phyloP scores from a whole-genome alignment of 345 rosid genomes.

The Dipteronia sinensis region DNA sequence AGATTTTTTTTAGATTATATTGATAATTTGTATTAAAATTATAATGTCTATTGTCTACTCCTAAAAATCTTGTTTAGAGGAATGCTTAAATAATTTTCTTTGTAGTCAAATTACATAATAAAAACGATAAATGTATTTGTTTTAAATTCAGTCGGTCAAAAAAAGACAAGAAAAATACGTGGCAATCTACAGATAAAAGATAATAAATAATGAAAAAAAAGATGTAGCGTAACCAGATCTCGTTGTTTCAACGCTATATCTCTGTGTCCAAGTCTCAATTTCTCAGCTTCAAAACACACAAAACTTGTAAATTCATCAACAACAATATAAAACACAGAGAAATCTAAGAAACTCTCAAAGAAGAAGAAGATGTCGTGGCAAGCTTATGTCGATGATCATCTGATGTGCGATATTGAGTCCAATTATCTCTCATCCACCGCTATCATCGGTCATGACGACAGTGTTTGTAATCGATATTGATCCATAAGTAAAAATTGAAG shows the following conservation, averaged over 20 bases:
- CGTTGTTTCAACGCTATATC: slow-evolving; percentile 36
- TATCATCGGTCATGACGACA: slow-evolving; percentile 80
- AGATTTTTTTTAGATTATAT: no score
- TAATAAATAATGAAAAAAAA: not conserved
- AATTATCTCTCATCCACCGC: slow-evolving; percentile 65
- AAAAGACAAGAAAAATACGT: not conserved
- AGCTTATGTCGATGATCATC: slow-evolving; percentile 73
- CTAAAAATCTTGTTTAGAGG: no score
- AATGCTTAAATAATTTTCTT: no score
- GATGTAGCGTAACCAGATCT: slow-evolving; percentile 14
- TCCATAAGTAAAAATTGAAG: not conserved
- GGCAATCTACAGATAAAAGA: not conserved
- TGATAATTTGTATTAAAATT: no score
- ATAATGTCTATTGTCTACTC: no score
- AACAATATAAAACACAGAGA: not conserved
- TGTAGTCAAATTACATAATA: no score
- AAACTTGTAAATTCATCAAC: not conserved
- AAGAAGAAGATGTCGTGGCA: slow-evolving; percentile 48
- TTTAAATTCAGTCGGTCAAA: no score
- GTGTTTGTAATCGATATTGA: slow-evolving; percentile 27
- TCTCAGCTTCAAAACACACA: not conserved
- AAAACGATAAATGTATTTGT: no score
- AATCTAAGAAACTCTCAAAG: not conserved
- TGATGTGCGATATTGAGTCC: slow-evolving; percentile 78
- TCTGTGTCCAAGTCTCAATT: not conserved